Percentiles rank a stretch among this genome's conserved stretches.
These are phyloP conservation scores for Chloranthus sessilifolius DNA, from an alignment of 164 flowering plant species.

Conservation along the genomic window DNA sequence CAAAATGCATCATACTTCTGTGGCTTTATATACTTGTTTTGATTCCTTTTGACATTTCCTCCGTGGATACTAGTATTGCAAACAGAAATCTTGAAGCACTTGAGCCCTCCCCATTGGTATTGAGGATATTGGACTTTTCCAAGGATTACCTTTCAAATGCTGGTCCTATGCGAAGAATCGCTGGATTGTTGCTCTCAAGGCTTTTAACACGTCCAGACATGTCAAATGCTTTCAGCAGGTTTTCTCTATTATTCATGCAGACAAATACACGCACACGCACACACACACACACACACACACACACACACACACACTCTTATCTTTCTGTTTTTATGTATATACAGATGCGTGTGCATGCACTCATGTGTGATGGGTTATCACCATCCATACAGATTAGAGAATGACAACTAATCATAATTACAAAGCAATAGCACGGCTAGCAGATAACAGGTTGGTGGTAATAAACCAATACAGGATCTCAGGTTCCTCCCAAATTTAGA, in stretches of 20 bases:
- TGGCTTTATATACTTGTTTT: constrained; percentile 95
- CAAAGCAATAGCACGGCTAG: too few relatives aligned
- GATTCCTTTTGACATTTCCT: constrained; percentile 93
- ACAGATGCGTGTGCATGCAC: too few relatives aligned
- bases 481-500: too few relatives aligned
- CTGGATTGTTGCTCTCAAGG: constrained; percentile 76
- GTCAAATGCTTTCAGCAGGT: constrained; percentile 79
- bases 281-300: too few relatives aligned
- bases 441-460: too few relatives aligned
- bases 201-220: constrained; percentile 96
- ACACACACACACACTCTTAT: too few relatives aligned
- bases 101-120: constrained; percentile 71
- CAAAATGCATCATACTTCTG: constrained; percentile 75
- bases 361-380: too few relatives aligned
- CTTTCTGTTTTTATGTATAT: too few relatives aligned
- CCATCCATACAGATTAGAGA: too few relatives aligned
- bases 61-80: constrained; percentile 80
- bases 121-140: constrained; percentile 51
- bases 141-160: constrained; percentile 87
- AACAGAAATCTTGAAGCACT: constrained; percentile 22
- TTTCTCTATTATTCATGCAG: neutral
- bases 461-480: too few relatives aligned
- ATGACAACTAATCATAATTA: too few relatives aligned
- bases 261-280: too few relatives aligned
- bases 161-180: constrained; percentile 87